A percentile compares a stretch with the other conserved stretches of the same genome.
These are phyloP conservation scores for Andrographis paniculata DNA, from an alignment of 305 asterid species.

Conservation along the genomic window DNA sequence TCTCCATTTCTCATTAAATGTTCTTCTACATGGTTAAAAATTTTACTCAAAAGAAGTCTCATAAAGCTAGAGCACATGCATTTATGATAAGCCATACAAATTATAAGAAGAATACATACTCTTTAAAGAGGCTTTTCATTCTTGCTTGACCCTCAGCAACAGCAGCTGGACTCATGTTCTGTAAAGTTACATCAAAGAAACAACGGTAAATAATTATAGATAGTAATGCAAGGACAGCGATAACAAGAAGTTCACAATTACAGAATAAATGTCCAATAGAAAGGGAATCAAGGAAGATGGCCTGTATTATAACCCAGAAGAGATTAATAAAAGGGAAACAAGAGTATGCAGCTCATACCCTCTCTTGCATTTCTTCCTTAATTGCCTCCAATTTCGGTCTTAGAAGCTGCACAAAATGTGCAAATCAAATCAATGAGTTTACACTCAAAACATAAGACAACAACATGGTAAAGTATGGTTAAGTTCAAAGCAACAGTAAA, in stretches of 20 bases:
- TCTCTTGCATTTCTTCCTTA: constrained; percentile 56
- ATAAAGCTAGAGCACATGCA: constrained; percentile 13
- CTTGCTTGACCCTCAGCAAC: constrained; percentile 71
- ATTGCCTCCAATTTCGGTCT: constrained; percentile 60
- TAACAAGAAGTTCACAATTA: constrained; percentile 16
- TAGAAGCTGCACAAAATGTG: constrained; percentile 76
- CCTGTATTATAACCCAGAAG: neutral
- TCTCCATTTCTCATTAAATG: no score
- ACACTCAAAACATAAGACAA: no score
- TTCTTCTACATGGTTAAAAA: no score
- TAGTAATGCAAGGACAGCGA: constrained; percentile 9
- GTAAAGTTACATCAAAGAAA: constrained; percentile 29
- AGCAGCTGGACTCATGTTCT: constrained; percentile 74
- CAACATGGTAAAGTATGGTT: no score
- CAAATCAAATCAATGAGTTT: no score
- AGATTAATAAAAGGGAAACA: constrained; percentile 11
- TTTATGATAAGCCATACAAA: constrained; percentile 12
- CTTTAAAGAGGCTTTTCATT: constrained; percentile 52
- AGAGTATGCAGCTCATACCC: constrained; percentile 37
- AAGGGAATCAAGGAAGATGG: neutral
- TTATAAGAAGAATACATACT: constrained; percentile 47
- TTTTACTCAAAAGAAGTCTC: neutral
- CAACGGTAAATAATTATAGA: neutral
- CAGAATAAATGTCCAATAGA: constrained; percentile 13
- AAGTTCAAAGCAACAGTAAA: no score